Base-by-base conservation (phyloP, 371 early-diverging fungal species). In the Mucor saturninus region DNA sequence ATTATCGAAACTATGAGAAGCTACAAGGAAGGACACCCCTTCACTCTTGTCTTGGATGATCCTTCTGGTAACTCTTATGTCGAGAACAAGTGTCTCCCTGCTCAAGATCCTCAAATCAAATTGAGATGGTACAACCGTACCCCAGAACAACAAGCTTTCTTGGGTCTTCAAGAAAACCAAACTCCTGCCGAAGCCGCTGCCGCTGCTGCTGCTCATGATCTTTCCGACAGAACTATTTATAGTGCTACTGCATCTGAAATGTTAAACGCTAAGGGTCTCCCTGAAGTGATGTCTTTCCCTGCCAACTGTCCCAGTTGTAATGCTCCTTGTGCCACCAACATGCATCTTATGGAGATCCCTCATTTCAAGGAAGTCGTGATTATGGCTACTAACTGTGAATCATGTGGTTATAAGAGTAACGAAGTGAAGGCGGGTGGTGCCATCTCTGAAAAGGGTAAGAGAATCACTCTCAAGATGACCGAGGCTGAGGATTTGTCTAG, bases 351-450 rank as follows among this genome's bases (percentile, higher is more conserved):
- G 67, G 82, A 93, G 51, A 95, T 97, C 65, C 96, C 96, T 50
- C 93, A 97, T 69, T 97, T 97, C 70, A 95, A 95, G 74, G 93
- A 97, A 67, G 95, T 97, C 11, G 91, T 97, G 45, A 91, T 97
- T 65, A 96, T 96, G 98, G 88, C 95, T n/a, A 96, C 96, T 5
- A 83, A 84, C 57, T 97, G 98, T 78, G 94, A 96, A 28, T 63
- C 68, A 6, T 97, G 98, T 72, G 97, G 96, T 13, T 97, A 92
- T 81, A 96, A 95, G 87, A 89, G 88, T 61, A 96, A 95, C 72
- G 98, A 97, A 73, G 95, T 97, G 71, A 97, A 97, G 84, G 90
- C 95, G 30, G 95, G 96, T 54, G 96, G 97, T 8, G 86, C 95
- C 13, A 92, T 97, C 48, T 79, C 92, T 52, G 80, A 79, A 4